A percentile compares a stretch with the other conserved stretches of the same genome.
phyloP scores from a whole-genome alignment of 306 rosid species.

The Dalbergia oliveri region DNA sequence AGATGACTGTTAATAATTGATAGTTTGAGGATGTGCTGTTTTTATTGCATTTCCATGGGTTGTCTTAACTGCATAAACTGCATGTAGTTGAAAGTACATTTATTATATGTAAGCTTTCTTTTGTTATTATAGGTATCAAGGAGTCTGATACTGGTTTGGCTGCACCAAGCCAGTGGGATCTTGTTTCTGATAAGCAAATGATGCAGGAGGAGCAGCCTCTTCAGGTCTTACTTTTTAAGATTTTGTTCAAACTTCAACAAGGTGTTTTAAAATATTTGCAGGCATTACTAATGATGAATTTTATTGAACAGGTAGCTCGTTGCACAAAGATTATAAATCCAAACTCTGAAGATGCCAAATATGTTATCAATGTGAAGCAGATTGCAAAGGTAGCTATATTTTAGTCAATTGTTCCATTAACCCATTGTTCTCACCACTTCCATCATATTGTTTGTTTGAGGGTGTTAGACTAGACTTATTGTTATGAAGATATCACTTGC shows the following conservation, averaged over 20 bases:
- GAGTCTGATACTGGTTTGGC: slow-evolving; percentile 95
- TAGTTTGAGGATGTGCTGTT: background rate
- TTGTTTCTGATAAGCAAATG: slow-evolving; percentile 91
- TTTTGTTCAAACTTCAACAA: background rate
- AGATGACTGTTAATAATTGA: slow-evolving; percentile 29
- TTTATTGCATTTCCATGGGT: background rate
- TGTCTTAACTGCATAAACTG: slow-evolving; percentile 18
- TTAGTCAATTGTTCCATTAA: background rate
- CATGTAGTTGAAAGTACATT: background rate
- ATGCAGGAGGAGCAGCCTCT: slow-evolving; percentile 98
- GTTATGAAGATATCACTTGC: slow-evolving; percentile 10
- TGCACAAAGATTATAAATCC: slow-evolving; percentile 93
- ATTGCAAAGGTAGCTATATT: slow-evolving; percentile 74
- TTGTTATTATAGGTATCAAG: slow-evolving; percentile 70
- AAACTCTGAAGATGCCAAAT: slow-evolving; percentile 90
- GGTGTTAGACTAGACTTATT: slow-evolving; percentile 11
- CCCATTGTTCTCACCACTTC: background rate
- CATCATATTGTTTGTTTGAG: slow-evolving; percentile 6
- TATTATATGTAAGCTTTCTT: slow-evolving; percentile 1
- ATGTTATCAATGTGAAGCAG: slow-evolving; percentile 89
- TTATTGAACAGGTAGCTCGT: slow-evolving; percentile 74
- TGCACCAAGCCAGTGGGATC: slow-evolving; percentile 97
- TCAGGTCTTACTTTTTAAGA: slow-evolving; percentile 59
- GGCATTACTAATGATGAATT: slow-evolving; percentile 38
- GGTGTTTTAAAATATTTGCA: background rate